Base-by-base conservation (phyloP, 2,329 filamentous ascomycete genomes). In the Sclerotinia trifoliorum region DNA sequence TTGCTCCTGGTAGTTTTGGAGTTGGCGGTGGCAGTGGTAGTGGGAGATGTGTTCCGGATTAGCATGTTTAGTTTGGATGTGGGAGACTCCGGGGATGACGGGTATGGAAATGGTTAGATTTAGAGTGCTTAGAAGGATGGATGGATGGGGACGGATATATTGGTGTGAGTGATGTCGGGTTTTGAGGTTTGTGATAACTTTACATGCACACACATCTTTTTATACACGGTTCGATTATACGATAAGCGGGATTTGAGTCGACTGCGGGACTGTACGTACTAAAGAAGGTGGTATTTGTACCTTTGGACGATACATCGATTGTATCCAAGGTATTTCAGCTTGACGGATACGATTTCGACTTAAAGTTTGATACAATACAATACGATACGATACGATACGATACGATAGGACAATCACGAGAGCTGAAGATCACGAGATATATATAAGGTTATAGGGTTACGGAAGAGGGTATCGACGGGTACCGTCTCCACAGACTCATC, bases 61-160 rank as follows among this genome's bases (percentile, higher is more conserved):
- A 21, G 32, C 35, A 39, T 51, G 39, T 15, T 42, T 17, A 42
- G 39, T 42, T 42, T 15, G 10, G n/a, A 29, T 39, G 29, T 62
- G 60, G 29, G 46, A 51, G 46, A 51, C 46, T 62, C 60, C 60
- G 46, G 46, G 58, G 46, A 39, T 35, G 55, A 35, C 55, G 54
- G 54, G 35, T 35, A n/a, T 32, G 54, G 54, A n/a, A 32, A 56
- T 56, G 29, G n/a, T 32, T 56, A 32, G 54, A 35, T 39, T 56
- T 56, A 42, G 13, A 42, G 39, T 42, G 39, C 39, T 42, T 42
- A 42, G 39, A 42, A 15, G 39, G 39, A 42, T 42, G 13, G 39
- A 17, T 11, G 13, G 39, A 15, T 42, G 39, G 35, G 13, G 39
- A 42, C 15, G 39, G 39, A 42, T 42, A 42, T 42, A 42, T 42